Evolutionary conservation across 164 flowering plant genomes (phyloP).

Genomic region (Nymphaea colorata): DNA sequence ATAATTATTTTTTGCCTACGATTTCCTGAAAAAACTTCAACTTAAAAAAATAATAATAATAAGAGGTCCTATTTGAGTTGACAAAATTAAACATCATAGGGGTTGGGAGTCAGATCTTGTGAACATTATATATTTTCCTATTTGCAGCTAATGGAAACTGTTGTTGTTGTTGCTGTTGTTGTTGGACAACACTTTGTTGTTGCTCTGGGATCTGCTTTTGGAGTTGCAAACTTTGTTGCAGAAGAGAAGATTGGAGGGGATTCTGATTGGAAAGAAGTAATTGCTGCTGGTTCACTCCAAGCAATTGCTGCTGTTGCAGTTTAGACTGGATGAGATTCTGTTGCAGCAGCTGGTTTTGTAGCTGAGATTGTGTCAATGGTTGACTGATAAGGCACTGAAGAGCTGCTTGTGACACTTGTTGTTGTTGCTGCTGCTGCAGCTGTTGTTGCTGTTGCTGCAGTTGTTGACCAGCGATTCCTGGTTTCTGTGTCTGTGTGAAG

Average conservation of each 20-base stretch:
- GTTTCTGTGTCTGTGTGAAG: slow-evolving; percentile 58
- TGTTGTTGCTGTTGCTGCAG: slow-evolving; percentile 18
- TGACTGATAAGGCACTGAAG: slow-evolving; percentile 18
- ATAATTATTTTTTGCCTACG: too few species aligned
- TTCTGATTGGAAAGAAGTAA: slow-evolving; percentile 20
- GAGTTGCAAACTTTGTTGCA: slow-evolving; percentile 51
- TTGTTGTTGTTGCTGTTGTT: slow-evolving; percentile 45
- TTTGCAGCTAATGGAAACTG: slow-evolving; percentile 43
- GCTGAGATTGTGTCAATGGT: slow-evolving; percentile 28
- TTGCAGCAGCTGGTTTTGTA: slow-evolving; percentile 33
- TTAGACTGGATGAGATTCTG: slow-evolving; percentile 35
- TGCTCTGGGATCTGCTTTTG: slow-evolving; percentile 49
- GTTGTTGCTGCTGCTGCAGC: slow-evolving; percentile 26
- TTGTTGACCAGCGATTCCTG: slow-evolving; percentile 18
- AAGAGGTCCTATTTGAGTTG: too few species aligned
- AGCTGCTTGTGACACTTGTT: slow-evolving; percentile 17
- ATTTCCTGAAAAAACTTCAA: too few species aligned
- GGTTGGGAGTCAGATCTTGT: too few species aligned
- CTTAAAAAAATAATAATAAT: too few species aligned
- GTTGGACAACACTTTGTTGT: slow-evolving; percentile 23
- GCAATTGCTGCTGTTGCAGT: slow-evolving; percentile 57
- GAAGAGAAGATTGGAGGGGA: slow-evolving; percentile 27
- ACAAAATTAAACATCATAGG: too few species aligned
- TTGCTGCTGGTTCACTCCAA: slow-evolving; percentile 26
- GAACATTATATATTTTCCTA: too few species aligned